A percentile compares a stretch with the other conserved stretches of the same genome.
These are phyloP conservation scores for Lachnellula willkommii DNA, from an alignment of 2,329 filamentous ascomycete species.

Conservation along the genomic window DNA sequence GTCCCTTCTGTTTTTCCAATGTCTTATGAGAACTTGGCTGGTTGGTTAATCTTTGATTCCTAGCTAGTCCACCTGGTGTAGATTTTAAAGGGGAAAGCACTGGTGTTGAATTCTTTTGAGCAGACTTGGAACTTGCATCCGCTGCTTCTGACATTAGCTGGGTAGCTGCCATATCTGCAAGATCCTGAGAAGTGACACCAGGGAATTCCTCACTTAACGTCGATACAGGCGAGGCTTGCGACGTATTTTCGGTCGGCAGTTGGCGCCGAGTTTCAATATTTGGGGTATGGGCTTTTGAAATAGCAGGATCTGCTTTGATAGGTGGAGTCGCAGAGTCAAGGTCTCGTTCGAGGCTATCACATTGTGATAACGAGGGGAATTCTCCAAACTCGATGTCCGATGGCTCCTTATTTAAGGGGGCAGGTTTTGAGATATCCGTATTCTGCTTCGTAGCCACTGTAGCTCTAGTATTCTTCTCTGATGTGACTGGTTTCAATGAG, in stretches of 20 bases:
- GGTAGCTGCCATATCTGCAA: constrained; percentile 14
- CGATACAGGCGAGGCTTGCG: constrained; percentile 4
- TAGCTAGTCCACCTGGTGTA: background rate
- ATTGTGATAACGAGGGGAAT: constrained; percentile 4
- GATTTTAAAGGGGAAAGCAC: background rate
- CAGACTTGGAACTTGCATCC: constrained; percentile 34
- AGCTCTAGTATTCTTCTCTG: background rate
- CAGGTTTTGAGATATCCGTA: background rate
- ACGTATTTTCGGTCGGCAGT: background rate
- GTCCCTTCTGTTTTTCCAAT: background rate
- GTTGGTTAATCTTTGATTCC: background rate
- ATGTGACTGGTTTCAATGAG: background rate
- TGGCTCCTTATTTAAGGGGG: background rate
- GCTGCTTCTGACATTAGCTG: constrained; percentile 27
- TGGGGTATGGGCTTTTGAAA: background rate
- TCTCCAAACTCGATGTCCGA: constrained; percentile 4
- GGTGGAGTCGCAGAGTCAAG: background rate
- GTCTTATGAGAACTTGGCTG: background rate
- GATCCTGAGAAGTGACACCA: constrained; percentile 4
- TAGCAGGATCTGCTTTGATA: background rate
- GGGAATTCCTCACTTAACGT: constrained; percentile 4
- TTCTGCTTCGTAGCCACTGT: background rate
- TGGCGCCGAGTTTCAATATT: background rate
- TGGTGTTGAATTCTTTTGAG: background rate
- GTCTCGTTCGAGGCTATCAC: background rate